A percentile compares a stretch with the other conserved stretches of the same genome.
phyloP scores from a whole-genome alignment of 208 protist species.

The Baffinella frigidus region DNA sequence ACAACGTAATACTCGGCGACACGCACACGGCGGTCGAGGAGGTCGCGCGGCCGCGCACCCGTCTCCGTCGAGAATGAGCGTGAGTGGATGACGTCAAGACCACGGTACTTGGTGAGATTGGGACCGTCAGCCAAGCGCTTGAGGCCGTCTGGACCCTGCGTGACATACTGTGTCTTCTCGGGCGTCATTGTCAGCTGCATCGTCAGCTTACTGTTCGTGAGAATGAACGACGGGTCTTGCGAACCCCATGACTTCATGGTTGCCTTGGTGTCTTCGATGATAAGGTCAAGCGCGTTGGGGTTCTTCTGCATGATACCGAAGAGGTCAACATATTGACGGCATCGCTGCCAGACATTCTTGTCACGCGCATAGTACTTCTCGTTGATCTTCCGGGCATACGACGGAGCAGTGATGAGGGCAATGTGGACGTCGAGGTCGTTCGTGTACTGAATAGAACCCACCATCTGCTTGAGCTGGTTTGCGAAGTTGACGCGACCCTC shows the following conservation, averaged over 20 bases:
- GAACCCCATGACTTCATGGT: neutral
- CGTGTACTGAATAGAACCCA: neutral
- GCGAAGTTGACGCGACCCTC: neutral
- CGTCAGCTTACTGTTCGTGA: neutral
- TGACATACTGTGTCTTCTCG: slow-evolving; percentile 30
- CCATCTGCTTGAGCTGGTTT: neutral
- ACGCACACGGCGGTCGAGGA: neutral
- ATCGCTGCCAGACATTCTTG: neutral
- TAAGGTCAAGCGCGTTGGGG: neutral
- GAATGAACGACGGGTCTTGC: neutral
- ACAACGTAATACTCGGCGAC: neutral
- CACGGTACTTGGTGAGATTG: neutral
- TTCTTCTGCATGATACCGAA: slow-evolving; percentile 11
- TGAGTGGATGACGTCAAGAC: neutral
- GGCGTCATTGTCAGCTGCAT: neutral
- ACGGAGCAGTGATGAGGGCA: neutral
- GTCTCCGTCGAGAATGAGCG: neutral
- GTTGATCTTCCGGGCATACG: neutral
- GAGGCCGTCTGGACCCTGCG: neutral
- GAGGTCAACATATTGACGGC: neutral
- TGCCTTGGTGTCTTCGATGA: neutral
- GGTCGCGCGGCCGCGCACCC: neutral
- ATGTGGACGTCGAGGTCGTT: slow-evolving; percentile 33
- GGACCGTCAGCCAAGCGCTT: neutral
- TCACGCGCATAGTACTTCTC: slow-evolving; percentile 11